Conservation (phyloP, 169 alveolate species). For the Plasmodium fragile region DNA sequence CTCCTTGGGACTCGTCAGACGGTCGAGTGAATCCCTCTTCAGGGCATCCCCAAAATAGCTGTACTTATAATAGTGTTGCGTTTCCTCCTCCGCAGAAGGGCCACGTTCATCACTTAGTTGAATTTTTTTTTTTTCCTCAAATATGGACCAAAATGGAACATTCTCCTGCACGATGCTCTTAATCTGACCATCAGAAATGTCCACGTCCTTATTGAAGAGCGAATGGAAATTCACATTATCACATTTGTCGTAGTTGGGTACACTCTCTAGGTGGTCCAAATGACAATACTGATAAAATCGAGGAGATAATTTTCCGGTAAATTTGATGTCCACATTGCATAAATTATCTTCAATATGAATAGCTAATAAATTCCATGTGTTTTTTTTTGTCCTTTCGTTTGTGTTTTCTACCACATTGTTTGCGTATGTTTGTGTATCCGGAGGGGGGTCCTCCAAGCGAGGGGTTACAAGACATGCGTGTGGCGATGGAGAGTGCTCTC, state of each 20-base stretch:
- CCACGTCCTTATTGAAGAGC: constrained; percentile 16
- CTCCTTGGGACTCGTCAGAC: background rate
- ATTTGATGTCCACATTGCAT: constrained; percentile 70
- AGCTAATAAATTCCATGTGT: constrained; percentile 43
- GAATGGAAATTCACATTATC: constrained; percentile 50
- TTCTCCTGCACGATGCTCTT: constrained; percentile 41
- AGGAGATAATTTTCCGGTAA: constrained; percentile 71
- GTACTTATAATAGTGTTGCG: constrained; percentile 15
- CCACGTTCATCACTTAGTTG: constrained; percentile 7
- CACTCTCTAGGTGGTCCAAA: constrained; percentile 11
- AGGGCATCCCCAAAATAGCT: background rate
- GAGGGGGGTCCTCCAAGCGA: background rate
- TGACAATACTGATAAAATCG: constrained; percentile 57
- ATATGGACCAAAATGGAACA: constrained; percentile 64
- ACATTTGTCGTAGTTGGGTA: constrained; percentile 7
- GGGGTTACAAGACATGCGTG: background rate
- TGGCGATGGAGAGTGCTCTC: background rate
- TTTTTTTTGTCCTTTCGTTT: background rate
- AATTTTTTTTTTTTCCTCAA: constrained; percentile 70
- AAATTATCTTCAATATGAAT: constrained; percentile 65
- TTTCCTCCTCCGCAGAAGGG: background rate
- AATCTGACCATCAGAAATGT: constrained; percentile 33
- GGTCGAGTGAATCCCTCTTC: background rate
- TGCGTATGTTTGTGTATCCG: background rate
- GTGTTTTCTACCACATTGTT: background rate